Base-by-base conservation (phyloP, 2,329 filamentous ascomycete species). In the Colletotrichum tamarilloi region DNA sequence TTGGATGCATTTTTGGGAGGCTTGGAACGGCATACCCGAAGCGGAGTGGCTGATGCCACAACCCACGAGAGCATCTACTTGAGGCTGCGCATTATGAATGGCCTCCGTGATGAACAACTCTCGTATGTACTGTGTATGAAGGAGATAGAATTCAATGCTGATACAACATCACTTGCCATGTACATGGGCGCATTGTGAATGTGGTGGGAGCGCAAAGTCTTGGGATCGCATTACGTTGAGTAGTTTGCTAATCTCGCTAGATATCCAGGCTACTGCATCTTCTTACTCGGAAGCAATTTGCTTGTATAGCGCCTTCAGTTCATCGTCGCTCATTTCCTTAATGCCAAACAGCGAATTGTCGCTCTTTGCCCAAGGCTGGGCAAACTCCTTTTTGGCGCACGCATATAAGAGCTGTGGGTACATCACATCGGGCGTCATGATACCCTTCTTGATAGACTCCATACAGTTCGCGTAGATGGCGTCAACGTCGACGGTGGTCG, bases 291-390 rank as follows among this genome's bases (percentile, higher is more conserved):
- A n/a, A 4, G 71, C 57, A 46, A 76, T 57, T 1, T 62, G 26
- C 65, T 71, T 75, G 55, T 67, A 76, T 19, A 77, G 63, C 46
- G 62, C 69, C 69, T 75, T 76, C 12, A 77, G 49, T 49, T 77
- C 71, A 6, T 77, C 75, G 12, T 78, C 76, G 9, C 65, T 65
- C 76, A 76, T 72, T 22, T 67, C 68, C 73, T 75, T 62, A 3
- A 79, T 52, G 16, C 77, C 74, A 1, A 79, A 55, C 22, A 78
- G 56, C 14, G 58, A 75, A 28, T 78, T 79, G 12, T 77, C 77
- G n/a, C 56, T 70, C 72, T 74, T 76, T n/a, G 22, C 42, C 57
- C 66, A 75, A 2, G 71, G 62, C 22, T 67, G 53, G 7, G 71
- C 62, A 12, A 63, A 67, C 30, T 76, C 72, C 49, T 74, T 68